These are phyloP conservation scores for Sorghum bicolor DNA, from an alignment of 176 grass and related monocot species.

Conservation along the genomic window DNA sequence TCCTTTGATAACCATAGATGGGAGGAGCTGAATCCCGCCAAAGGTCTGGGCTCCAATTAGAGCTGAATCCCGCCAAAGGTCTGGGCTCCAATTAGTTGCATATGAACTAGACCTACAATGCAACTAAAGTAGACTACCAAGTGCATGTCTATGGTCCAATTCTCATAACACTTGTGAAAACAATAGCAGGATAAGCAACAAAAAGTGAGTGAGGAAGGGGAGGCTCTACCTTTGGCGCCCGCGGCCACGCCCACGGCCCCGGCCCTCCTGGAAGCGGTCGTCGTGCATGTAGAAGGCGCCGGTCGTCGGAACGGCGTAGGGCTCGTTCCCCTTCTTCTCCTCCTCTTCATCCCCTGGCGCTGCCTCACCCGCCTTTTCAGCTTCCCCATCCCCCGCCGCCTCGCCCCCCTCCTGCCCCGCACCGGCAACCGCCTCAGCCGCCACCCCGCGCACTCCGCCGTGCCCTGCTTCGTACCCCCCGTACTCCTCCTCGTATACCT, in stretches of 20 bases:
- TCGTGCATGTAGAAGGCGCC: constrained; percentile 99
- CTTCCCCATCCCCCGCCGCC: constrained; percentile 30
- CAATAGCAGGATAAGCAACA: not conserved
- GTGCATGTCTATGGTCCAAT: not conserved
- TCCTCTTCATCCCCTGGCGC: constrained; percentile 34
- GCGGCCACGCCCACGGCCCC: constrained; percentile 52
- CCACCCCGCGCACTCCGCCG: not conserved
- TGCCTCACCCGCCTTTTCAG: not conserved
- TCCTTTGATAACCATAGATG: not conserved
- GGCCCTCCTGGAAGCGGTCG: constrained; percentile 89
- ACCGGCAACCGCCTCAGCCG: not conserved
- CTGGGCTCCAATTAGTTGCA: not conserved
- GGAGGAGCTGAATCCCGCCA: not conserved
- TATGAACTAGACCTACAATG: not conserved
- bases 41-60: not conserved
- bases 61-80: not conserved
- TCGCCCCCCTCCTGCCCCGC: not conserved
- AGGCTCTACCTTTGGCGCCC: constrained; percentile 58
- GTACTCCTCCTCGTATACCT: constrained; percentile 37
- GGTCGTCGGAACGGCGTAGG: constrained; percentile 82
- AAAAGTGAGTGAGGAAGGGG: not conserved
- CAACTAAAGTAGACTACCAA: not conserved
- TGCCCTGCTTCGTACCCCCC: constrained; percentile 27
- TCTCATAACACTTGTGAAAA: not conserved
- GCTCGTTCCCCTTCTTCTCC: constrained; percentile 76